Evolutionary conservation across 345 rosid species (phyloP), one percentile per base, ranked within the genome.

Genomic region (Euphorbia tirucalli): DNA sequence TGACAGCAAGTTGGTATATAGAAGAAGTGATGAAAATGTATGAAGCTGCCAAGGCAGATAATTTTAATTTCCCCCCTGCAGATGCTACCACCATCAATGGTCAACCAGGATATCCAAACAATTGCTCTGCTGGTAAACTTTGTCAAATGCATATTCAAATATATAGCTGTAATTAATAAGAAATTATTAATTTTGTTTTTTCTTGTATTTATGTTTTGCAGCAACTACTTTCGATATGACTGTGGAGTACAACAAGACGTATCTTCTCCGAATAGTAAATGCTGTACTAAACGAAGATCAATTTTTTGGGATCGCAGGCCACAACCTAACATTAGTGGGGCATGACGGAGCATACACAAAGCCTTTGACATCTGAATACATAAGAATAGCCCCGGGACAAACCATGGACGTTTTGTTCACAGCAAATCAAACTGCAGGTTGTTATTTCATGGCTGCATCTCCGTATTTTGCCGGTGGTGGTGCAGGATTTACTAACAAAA

Each of bases 371-470:
- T 61, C 76, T 3, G 78, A 80, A 56, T 87, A 83, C 71, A 83
- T 93, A 54, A 77, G 83, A 88, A 68, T 91, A 44, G 84, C 79
- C 11, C 98, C 98, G 7, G 96, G 92, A 19, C 96, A 93, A 74
- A 93, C 98, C 27, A 93, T 90, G 27, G 83, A 87, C 71, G 88
- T 87, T 31, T 85, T 93, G 64, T 65, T 93, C 67, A 84, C 85
- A 1, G 90, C 95, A 19, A 84, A 93, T 76, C 95, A 88, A 76
- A 79, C 86, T 3, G 86, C 87, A 7, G 84, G 85, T 49, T 82
- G 76, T 37, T 90, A 93, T 78, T 89, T 89, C 91, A 89, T 93
- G 83, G 98, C 93, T 0, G 89, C 97, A 31, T 84, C 85, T 31
- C 78, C 77, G 10, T 88, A 85, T 28, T 88, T 84, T 56, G 85